These are phyloP conservation scores for Chrysophaeum taylorii DNA, from an alignment of 352 stramenopile species.

Conservation along the genomic window DNA sequence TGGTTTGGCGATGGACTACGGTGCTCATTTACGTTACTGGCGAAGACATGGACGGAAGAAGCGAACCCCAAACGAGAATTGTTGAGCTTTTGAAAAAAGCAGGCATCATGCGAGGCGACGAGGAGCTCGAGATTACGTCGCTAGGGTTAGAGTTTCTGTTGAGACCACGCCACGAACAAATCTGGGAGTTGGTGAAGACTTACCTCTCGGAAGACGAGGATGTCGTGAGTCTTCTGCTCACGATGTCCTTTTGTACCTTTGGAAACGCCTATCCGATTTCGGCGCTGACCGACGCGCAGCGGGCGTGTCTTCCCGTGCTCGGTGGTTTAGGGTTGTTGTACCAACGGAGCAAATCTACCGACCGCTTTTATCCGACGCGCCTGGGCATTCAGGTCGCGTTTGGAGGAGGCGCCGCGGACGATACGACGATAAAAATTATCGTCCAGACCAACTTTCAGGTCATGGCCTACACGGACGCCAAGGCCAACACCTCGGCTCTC, in stretches of 20 bases:
- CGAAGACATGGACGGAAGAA: background rate
- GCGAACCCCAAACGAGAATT: background rate
- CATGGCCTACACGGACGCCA: slow-evolving; percentile 10
- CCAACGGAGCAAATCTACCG: background rate
- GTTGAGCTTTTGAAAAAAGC: background rate
- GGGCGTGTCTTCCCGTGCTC: background rate
- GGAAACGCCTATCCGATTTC: background rate
- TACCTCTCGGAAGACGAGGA: background rate
- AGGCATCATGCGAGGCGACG: background rate
- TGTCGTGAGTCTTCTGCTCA: background rate
- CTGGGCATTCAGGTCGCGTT: slow-evolving; percentile 6
- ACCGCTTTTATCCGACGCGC: slow-evolving; percentile 5
- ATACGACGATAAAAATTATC: background rate
- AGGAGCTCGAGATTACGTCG: background rate
- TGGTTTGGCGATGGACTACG: slow-evolving; percentile 2
- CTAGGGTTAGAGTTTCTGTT: background rate
- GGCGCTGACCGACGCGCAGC: background rate
- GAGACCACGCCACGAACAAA: background rate
- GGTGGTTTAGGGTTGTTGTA: background rate
- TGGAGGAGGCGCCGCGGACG: too few relatives aligned
- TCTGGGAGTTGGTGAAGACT: background rate
- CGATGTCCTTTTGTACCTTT: background rate
- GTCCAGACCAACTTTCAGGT: slow-evolving; percentile 15
- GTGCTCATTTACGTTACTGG: background rate
- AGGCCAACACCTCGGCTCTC: background rate